Evolutionary conservation across 192 early-diverging fungal species (phyloP).

Genomic region (Lobulomyces angularis): DNA sequence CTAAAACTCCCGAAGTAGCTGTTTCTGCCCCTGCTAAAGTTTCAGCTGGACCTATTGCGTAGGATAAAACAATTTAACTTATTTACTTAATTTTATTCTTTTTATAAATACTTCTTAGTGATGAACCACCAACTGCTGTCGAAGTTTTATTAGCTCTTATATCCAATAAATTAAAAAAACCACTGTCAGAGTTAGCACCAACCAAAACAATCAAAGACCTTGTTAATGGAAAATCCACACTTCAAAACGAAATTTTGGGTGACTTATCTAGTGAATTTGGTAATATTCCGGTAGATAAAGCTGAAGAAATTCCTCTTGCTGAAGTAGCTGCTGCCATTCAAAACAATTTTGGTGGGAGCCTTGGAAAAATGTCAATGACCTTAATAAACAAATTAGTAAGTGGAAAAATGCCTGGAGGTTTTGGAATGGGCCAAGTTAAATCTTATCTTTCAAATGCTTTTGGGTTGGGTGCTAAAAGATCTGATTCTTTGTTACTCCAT

Average conservation of each 20-base stretch:
- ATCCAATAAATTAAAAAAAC: constrained; percentile 83
- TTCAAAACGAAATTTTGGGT: constrained; percentile 94
- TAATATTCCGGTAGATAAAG: constrained; percentile 68
- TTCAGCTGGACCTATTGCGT: constrained; percentile 19
- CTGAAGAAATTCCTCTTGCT: constrained; percentile 75
- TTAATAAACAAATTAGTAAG: constrained; percentile 69
- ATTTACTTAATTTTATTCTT: constrained; percentile 1
- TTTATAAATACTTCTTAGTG: constrained; percentile 12
- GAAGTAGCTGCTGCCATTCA: constrained; percentile 64
- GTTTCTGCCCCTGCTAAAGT: constrained; percentile 42
- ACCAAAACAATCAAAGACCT: constrained; percentile 83
- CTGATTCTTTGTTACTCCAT: constrained; percentile 62
- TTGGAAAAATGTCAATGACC: constrained; percentile 71
- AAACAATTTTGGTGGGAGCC: constrained; percentile 43
- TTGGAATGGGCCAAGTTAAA: constrained; percentile 66
- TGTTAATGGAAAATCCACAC: constrained; percentile 88
- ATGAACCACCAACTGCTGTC: constrained; percentile 66
- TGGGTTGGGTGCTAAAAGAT: constrained; percentile 64
- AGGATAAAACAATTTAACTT: constrained; percentile 1
- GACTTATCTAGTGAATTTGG: constrained; percentile 88
- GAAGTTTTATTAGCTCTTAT: constrained; percentile 76
- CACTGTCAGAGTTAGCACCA: constrained; percentile 56
- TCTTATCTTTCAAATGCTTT: constrained; percentile 53
- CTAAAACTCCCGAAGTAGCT: constrained; percentile 24
- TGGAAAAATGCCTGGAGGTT: constrained; percentile 88